These are phyloP conservation scores for Gnaphalium uliginosum DNA, from an alignment of 129 eudicot genomes.

Conservation along the genomic window DNA sequence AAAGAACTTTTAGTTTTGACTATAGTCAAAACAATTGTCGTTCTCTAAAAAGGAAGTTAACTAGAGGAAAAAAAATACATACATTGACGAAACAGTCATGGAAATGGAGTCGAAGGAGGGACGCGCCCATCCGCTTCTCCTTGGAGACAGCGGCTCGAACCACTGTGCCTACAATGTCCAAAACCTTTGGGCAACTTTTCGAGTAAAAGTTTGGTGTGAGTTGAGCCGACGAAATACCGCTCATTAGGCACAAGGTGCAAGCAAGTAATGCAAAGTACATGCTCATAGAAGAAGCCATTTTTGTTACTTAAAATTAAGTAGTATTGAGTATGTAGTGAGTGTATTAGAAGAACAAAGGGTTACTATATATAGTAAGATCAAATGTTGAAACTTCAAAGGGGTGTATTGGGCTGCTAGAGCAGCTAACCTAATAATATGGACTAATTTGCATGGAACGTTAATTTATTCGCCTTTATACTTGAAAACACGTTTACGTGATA, in stretches of 20 bases:
- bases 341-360: constrained; percentile 8
- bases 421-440: constrained; percentile 26
- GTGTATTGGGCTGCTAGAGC: constrained; percentile 9
- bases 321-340: constrained; percentile 14
- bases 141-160: constrained; percentile 44
- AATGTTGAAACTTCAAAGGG: not conserved
- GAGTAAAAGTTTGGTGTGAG: constrained; percentile 44
- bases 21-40: not conserved
- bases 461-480: not conserved
- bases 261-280: constrained; percentile 20
- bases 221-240: constrained; percentile 40
- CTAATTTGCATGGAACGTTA: not conserved
- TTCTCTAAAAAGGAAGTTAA: no score
- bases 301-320: not conserved
- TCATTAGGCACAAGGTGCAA: constrained; percentile 28
- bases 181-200: constrained; percentile 47
- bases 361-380: constrained; percentile 6
- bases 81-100: constrained; percentile 56
- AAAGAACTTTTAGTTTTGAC: not conserved
- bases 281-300: constrained; percentile 22
- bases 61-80: not conserved
- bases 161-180: constrained; percentile 22
- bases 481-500: constrained; percentile 13
- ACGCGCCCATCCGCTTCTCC: constrained; percentile 68
- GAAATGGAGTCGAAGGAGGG: constrained; percentile 55